A percentile compares a stretch with the other conserved stretches of the same genome.
phyloP scores from a whole-genome alignment of 2,329 filamentous ascomycete genomes.

The Aureobasidium sp. region DNA sequence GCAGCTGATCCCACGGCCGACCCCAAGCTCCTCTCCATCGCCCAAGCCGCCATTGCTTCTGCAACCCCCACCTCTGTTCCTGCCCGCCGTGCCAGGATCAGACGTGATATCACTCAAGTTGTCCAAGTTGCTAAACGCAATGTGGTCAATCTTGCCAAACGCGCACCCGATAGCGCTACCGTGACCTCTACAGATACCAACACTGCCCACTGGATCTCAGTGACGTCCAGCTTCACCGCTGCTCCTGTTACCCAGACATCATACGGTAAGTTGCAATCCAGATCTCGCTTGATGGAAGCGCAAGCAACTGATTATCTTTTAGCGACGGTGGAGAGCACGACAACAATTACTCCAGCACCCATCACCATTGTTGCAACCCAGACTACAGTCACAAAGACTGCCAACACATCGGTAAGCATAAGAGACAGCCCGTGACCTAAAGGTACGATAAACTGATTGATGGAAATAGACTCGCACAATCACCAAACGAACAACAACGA shows the following conservation, averaged over 20 bases:
- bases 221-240: conserved; percentile 23
- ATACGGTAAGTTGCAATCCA: background rate
- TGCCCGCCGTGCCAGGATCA: background rate
- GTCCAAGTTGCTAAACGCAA: background rate
- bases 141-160: conserved; percentile 17
- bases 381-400: conserved; percentile 5
- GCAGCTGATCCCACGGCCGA: conserved; percentile 4
- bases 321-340: conserved; percentile 2
- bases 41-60: background rate
- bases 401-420: background rate
- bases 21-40: background rate
- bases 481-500: conserved; percentile 6
- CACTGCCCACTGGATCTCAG: conserved; percentile 19
- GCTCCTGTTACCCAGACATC: conserved; percentile 22
- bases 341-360: conserved; percentile 5
- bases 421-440: background rate
- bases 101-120: background rate
- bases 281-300: too few relatives aligned
- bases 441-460: background rate
- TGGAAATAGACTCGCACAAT: background rate
- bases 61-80: background rate
- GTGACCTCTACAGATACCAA: conserved; percentile 26
- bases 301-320: background rate
- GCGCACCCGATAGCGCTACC: conserved; percentile 32
- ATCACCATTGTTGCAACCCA: background rate